Conservation (phyloP, 169 alveolate genomes). For the Neospora caninum region DNA sequence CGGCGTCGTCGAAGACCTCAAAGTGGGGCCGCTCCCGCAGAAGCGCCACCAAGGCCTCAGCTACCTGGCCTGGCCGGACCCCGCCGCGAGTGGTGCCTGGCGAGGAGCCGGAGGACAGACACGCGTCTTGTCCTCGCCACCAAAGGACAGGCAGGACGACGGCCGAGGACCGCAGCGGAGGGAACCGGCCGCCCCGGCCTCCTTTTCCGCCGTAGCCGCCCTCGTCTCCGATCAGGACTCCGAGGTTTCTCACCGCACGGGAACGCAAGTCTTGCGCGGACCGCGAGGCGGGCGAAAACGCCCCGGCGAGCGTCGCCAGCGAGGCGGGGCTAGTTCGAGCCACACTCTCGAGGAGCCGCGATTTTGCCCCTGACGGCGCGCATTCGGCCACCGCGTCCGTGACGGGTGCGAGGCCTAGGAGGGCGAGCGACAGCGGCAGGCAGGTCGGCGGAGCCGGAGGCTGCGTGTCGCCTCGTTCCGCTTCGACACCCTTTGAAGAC, state of each 20-base stretch:
- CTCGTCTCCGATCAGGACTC: background rate
- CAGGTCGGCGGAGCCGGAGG: background rate
- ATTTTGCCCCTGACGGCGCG: background rate
- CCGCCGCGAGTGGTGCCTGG: background rate
- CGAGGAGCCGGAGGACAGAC: background rate
- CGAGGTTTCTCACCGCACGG: background rate
- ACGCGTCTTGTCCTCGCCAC: background rate
- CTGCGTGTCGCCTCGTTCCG: background rate
- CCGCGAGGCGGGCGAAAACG: background rate
- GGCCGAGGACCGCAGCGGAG: constrained; percentile 2
- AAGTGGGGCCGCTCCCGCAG: background rate
- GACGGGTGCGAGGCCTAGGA: background rate
- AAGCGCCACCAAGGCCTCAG: constrained; percentile 14
- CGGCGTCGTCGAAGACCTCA: background rate
- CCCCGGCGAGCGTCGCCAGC: background rate
- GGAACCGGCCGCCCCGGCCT: background rate
- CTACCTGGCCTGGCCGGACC: background rate
- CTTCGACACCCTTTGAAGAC: too few relatives aligned
- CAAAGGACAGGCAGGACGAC: background rate
- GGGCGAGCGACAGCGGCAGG: background rate
- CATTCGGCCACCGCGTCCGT: background rate
- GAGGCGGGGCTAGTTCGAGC: background rate
- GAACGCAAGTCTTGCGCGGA: background rate
- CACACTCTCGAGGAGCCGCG: background rate
- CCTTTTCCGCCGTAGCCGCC: background rate